phyloP scores from a whole-genome alignment of 441 rosid species.

The Populus hybrid region DNA sequence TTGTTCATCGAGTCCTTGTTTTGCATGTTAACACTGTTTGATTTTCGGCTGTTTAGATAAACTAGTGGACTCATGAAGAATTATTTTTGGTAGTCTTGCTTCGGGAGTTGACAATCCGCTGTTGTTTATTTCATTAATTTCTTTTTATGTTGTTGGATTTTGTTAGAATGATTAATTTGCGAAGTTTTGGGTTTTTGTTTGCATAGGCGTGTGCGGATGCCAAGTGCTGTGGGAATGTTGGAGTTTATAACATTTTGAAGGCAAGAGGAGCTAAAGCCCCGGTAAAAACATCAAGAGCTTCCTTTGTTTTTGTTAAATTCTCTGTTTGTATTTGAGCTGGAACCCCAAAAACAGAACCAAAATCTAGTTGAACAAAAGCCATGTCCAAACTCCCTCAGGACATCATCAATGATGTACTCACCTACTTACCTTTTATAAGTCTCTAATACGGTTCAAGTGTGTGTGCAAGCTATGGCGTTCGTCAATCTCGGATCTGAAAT shows the following conservation, averaged over 20 bases:
- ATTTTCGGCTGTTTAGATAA: not conserved
- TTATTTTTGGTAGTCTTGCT: not conserved
- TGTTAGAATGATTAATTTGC: not conserved
- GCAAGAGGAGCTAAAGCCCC: not conserved
- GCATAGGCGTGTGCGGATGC: not conserved
- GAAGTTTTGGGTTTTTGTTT: not conserved
- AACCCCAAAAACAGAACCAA: not conserved
- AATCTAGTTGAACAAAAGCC: not conserved
- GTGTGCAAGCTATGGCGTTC: conserved; percentile 28
- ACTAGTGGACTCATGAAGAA: not conserved
- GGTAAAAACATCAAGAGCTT: not conserved
- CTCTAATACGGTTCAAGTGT: conserved; percentile 9
- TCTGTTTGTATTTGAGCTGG: not conserved
- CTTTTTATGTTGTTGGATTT: not conserved
- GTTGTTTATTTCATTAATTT: not conserved
- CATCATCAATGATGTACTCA: not conserved
- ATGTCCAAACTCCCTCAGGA: not conserved
- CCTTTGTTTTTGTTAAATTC: not conserved
- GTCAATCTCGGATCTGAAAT: conserved; percentile 24
- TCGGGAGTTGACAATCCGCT: not conserved
- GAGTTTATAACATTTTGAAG: not conserved
- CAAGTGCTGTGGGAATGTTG: not conserved
- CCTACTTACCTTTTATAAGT: not conserved
- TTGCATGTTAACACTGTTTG: not conserved
- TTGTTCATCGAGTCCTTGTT: not conserved